Evolutionary conservation across 805 yeast species (phyloP).

Genomic region (Kodamaea fukazawae): DNA sequence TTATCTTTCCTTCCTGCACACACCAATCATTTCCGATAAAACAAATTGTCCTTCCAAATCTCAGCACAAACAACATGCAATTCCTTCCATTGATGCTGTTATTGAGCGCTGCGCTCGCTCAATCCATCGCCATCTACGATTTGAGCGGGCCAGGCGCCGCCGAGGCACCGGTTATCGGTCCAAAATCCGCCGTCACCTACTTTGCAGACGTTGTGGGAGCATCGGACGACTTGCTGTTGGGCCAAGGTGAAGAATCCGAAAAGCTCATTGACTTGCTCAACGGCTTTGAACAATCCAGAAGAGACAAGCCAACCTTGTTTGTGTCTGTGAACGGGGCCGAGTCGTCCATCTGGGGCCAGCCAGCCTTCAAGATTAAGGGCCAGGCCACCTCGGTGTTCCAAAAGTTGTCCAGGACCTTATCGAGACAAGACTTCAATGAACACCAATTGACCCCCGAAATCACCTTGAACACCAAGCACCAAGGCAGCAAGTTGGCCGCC

Average conservation of each 20-base stretch:
- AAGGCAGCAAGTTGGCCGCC: slow-evolving; percentile 20
- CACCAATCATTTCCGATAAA: background rate
- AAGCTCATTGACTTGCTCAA: slow-evolving; percentile 23
- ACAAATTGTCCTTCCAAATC: background rate
- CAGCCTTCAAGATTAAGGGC: slow-evolving; percentile 21
- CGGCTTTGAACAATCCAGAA: slow-evolving; percentile 12
- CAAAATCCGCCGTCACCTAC: slow-evolving; percentile 36
- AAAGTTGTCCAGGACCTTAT: slow-evolving; percentile 1
- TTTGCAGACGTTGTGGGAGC: slow-evolving; percentile 47
- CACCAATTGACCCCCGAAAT: slow-evolving; percentile 8
- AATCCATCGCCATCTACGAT: slow-evolving; percentile 12
- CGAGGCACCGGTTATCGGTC: slow-evolving; percentile 4
- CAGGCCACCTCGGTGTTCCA: slow-evolving; percentile 3
- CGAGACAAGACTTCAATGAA: slow-evolving; percentile 3
- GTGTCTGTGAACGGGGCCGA: slow-evolving; percentile 44
- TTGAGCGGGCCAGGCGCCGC: slow-evolving; percentile 5
- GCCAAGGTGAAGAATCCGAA: slow-evolving; percentile 26
- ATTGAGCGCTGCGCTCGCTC: background rate
- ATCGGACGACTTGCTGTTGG: slow-evolving; percentile 34
- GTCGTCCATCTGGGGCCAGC: slow-evolving; percentile 20
- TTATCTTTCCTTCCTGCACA: background rate
- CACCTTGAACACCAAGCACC: slow-evolving; percentile 14
- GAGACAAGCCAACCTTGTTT: slow-evolving; percentile 29
- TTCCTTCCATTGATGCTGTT: slow-evolving; percentile 6
- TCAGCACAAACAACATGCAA: slow-evolving; percentile 4